phyloP scores from a whole-genome alignment of 2,329 filamentous ascomycete genomes.

The Raffaelea ambrosiae region DNA sequence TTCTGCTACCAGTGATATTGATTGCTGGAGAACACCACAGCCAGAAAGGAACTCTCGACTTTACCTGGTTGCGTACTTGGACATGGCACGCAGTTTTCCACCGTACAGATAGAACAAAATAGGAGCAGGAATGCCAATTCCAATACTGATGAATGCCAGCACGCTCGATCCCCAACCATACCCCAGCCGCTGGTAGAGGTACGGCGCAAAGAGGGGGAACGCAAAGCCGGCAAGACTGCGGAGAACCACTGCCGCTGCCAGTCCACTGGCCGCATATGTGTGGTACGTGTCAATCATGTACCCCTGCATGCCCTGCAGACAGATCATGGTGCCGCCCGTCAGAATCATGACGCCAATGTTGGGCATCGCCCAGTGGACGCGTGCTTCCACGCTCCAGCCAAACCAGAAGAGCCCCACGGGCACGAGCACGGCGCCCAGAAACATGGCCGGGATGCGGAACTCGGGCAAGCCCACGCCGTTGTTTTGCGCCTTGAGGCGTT shows the following conservation, averaged over 20 bases:
- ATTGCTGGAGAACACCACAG: too few species aligned
- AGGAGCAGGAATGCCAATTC: conserved; percentile 30
- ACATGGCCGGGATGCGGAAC: conserved; percentile 33
- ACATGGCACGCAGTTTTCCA: neutral
- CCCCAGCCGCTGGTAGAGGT: conserved; percentile 32
- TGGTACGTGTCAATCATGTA: conserved; percentile 39
- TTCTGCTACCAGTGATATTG: too few species aligned
- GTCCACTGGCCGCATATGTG: conserved; percentile 35
- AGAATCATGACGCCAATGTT: conserved; percentile 33
- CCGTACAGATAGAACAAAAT: conserved; percentile 24
- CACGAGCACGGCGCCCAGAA: conserved; percentile 29
- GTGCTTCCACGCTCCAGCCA: conserved; percentile 34
- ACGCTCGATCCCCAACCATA: conserved; percentile 33
- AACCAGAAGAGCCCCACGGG: conserved; percentile 35
- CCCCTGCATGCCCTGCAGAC: conserved; percentile 25
- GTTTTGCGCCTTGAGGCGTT: conserved; percentile 31
- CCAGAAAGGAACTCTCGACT: too few species aligned
- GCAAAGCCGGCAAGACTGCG: conserved; percentile 41
- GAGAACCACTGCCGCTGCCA: conserved; percentile 34
- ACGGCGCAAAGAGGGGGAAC: conserved; percentile 41
- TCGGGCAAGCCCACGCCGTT: conserved; percentile 27
- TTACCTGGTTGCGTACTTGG: too few species aligned
- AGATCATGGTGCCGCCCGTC: conserved; percentile 28
- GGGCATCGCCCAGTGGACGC: conserved; percentile 35
- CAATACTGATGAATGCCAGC: conserved; percentile 33